phyloP scores from a whole-genome alignment of 106 monocot genomes.

The Narthecium ossifragum region DNA sequence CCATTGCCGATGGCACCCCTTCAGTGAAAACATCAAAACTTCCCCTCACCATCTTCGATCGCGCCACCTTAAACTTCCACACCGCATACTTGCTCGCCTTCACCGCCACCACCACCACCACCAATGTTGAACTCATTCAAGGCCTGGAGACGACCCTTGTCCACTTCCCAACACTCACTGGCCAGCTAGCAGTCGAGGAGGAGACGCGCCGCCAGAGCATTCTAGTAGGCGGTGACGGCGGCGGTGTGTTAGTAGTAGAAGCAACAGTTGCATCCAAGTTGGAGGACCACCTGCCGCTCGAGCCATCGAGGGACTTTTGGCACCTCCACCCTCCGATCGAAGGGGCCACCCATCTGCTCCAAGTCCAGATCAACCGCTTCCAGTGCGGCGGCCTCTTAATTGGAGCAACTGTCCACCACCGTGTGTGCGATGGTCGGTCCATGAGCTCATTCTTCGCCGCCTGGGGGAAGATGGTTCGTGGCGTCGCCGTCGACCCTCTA shows the following conservation, averaged over 20 bases:
- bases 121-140: constrained; percentile 18
- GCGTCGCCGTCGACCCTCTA: constrained; percentile 3
- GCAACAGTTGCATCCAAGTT: constrained; percentile 12
- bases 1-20: neutral
- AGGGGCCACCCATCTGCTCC: constrained; percentile 4
- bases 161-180: constrained; percentile 27
- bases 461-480: constrained; percentile 7
- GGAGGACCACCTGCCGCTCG: constrained; percentile 23
- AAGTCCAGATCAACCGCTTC: constrained; percentile 43
- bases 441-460: constrained; percentile 33
- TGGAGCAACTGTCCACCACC: constrained; percentile 27
- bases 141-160: constrained; percentile 20
- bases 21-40: neutral
- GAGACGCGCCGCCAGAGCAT: constrained; percentile 11
- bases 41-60: constrained; percentile 37
- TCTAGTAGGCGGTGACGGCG: constrained; percentile 11
- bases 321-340: constrained; percentile 19
- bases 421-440: constrained; percentile 41
- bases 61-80: constrained; percentile 25
- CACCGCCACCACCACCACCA: constrained; percentile 24
- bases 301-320: constrained; percentile 10
- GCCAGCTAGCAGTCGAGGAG: neutral
- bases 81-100: constrained; percentile 39
- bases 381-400: constrained; percentile 32
- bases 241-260: constrained; percentile 33